These are phyloP conservation scores for Diaporthe sp. DNA, from an alignment of 2,329 filamentous ascomycete species.

Conservation along the genomic window DNA sequence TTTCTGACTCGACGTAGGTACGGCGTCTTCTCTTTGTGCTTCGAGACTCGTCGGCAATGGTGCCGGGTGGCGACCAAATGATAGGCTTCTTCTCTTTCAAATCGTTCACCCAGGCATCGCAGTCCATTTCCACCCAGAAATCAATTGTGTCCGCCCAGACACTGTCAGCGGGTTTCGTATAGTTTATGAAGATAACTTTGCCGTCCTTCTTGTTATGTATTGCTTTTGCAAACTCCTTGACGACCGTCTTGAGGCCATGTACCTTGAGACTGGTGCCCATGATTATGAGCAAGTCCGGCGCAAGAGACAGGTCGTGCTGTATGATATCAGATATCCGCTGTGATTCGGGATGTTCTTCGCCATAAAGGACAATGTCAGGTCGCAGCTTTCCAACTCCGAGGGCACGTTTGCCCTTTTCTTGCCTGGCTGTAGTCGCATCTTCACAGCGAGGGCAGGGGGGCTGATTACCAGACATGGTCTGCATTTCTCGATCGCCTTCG, in stretches of 20 bases:
- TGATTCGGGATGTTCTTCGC: conserved; percentile 77
- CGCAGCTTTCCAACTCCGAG: conserved; percentile 75
- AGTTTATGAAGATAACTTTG: conserved; percentile 78
- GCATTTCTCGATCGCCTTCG: conserved; percentile 61
- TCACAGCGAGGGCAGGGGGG: conserved; percentile 75
- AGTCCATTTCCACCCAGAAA: conserved; percentile 81
- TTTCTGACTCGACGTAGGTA: conserved; percentile 43
- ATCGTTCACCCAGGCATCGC: conserved; percentile 77
- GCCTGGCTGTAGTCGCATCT: conserved; percentile 69
- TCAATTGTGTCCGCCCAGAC: conserved; percentile 79
- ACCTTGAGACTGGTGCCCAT: conserved; percentile 78
- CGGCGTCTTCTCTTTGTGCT: conserved; percentile 44
- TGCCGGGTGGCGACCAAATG: conserved; percentile 65
- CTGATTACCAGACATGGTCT: conserved; percentile 71
- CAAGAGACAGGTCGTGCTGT: conserved; percentile 72
- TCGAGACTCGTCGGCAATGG: conserved; percentile 55
- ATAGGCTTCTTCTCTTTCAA: conserved; percentile 67
- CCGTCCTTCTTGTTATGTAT: conserved; percentile 73
- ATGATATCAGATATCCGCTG: conserved; percentile 76
- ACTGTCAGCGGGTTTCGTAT: conserved; percentile 77
- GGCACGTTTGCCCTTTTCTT: conserved; percentile 73
- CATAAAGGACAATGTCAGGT: conserved; percentile 80
- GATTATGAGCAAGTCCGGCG: conserved; percentile 75
- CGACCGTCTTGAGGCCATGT: conserved; percentile 76
- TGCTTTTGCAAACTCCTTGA: conserved; percentile 77